These are phyloP conservation scores for Mucor indicus DNA, from an alignment of 371 early-diverging fungal genomes.

Conservation along the genomic window DNA sequence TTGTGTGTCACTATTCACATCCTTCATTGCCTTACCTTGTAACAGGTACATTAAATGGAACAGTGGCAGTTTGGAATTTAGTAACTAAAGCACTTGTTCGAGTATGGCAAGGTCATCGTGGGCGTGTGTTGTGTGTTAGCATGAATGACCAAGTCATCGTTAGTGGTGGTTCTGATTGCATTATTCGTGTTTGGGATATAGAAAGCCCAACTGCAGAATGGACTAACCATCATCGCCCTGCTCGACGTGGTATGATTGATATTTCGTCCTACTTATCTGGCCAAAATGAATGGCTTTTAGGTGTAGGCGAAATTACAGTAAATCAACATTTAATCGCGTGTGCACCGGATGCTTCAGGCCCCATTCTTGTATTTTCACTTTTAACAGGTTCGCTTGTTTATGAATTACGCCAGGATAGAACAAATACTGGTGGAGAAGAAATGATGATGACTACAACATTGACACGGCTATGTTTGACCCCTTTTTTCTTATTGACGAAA, in stretches of 20 bases:
- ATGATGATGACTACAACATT: slow-evolving; percentile 11
- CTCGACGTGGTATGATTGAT: slow-evolving; percentile 43
- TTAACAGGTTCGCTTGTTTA: slow-evolving; percentile 56
- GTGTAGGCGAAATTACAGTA: slow-evolving; percentile 53
- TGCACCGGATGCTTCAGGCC: slow-evolving; percentile 53
- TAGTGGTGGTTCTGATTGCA: slow-evolving; percentile 56
- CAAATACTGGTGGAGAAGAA: too few relatives aligned
- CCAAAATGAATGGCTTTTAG: slow-evolving; percentile 51
- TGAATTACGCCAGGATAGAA: slow-evolving; percentile 34
- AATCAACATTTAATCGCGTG: slow-evolving; percentile 53
- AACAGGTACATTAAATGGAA: slow-evolving; percentile 55
- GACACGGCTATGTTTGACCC: slow-evolving; percentile 50
- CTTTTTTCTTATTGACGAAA: slow-evolving; percentile 53
- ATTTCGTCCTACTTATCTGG: slow-evolving; percentile 39
- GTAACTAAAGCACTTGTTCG: slow-evolving; percentile 23
- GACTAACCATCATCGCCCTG: slow-evolving; percentile 1
- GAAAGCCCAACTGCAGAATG: background rate
- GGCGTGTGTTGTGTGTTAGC: slow-evolving; percentile 53
- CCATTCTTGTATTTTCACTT: slow-evolving; percentile 53
- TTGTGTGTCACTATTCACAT: slow-evolving; percentile 50
- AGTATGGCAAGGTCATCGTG: slow-evolving; percentile 52
- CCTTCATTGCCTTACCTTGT: slow-evolving; percentile 41
- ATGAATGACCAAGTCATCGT: slow-evolving; percentile 57
- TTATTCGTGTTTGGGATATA: slow-evolving; percentile 59
- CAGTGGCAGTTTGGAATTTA: slow-evolving; percentile 53